A percentile compares a stretch with the other conserved stretches of the same genome.
Evolutionary conservation across 352 stramenopile genomes (phyloP).

Genomic region (Phytophthora hibernalis): DNA sequence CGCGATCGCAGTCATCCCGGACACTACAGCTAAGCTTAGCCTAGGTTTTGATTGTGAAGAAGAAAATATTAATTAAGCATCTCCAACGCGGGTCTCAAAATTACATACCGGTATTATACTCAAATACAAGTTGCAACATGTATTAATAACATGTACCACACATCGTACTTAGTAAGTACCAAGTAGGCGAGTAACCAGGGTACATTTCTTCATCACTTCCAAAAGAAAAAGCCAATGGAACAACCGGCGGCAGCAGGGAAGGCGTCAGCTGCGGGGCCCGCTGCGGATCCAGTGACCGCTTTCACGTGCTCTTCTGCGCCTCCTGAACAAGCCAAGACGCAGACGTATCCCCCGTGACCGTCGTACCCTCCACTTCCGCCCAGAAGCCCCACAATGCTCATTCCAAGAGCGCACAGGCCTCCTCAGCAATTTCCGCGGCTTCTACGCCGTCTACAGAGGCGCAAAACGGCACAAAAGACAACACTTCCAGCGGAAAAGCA

Average conservation of each 20-base stretch:
- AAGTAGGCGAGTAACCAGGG: constrained; percentile 1
- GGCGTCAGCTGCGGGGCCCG: constrained; percentile 11
- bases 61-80: too few relatives aligned
- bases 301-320: not conserved
- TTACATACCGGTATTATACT: too few relatives aligned
- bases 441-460: constrained; percentile 41
- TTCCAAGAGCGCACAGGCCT: constrained; percentile 14
- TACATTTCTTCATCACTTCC: constrained; percentile 2
- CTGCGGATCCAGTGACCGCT: constrained; percentile 10
- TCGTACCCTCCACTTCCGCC: constrained; percentile 1
- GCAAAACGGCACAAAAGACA: constrained; percentile 17
- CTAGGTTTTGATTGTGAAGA: not conserved
- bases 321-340: constrained; percentile 16
- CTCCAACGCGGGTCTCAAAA: too few relatives aligned
- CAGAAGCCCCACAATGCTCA: constrained; percentile 23
- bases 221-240: constrained; percentile 24
- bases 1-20: constrained; percentile 5
- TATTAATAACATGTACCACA: too few relatives aligned
- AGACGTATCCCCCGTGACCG: not conserved
- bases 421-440: constrained; percentile 26
- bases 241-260: constrained; percentile 23
- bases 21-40: constrained; percentile 13
- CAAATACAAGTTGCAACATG: too few relatives aligned
- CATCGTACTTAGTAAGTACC: too few relatives aligned
- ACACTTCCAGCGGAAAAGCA: constrained; percentile 16